Evolutionary conservation across 345 rosid genomes (phyloP).

Genomic region (Eucalyptus virginea): DNA sequence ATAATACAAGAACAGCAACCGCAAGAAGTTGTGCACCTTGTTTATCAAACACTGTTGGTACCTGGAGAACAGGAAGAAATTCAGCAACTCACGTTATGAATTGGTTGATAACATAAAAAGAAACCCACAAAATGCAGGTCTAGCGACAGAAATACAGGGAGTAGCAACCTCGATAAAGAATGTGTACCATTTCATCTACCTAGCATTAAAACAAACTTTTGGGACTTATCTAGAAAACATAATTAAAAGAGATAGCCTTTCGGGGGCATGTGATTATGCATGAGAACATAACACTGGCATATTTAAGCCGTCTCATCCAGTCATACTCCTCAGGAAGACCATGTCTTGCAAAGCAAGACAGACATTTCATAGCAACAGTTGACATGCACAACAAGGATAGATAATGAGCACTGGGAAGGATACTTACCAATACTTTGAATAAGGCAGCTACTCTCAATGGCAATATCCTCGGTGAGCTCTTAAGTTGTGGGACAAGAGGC

Average conservation of each 20-base stretch:
- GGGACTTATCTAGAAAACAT: neutral
- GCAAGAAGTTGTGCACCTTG: conserved; percentile 90
- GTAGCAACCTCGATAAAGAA: neutral
- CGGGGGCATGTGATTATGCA: neutral
- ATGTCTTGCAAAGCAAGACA: neutral
- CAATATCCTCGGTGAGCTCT: conserved; percentile 41
- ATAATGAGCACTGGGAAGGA: neutral
- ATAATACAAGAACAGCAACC: conserved; percentile 78
- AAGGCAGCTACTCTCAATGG: conserved; percentile 85
- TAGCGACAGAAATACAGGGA: neutral
- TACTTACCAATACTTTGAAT: conserved; percentile 76
- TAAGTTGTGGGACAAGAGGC: conserved; percentile 72
- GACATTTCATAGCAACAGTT: neutral
- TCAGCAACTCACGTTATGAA: neutral
- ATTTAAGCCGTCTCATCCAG: neutral
- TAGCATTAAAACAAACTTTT: neutral
- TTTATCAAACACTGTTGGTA: conserved; percentile 80
- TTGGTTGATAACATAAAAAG: neutral
- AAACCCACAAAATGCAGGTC: neutral
- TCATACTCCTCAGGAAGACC: neutral
- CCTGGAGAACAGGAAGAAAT: conserved; percentile 23
- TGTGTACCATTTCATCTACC: neutral
- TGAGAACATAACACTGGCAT: neutral
- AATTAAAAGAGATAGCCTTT: neutral
- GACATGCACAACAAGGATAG: neutral